A percentile compares a stretch with the other conserved stretches of the same genome.
Evolutionary conservation across 2,329 filamentous ascomycete genomes (phyloP).

Genomic region (Pseudovirgaria hyperparasitica): DNA sequence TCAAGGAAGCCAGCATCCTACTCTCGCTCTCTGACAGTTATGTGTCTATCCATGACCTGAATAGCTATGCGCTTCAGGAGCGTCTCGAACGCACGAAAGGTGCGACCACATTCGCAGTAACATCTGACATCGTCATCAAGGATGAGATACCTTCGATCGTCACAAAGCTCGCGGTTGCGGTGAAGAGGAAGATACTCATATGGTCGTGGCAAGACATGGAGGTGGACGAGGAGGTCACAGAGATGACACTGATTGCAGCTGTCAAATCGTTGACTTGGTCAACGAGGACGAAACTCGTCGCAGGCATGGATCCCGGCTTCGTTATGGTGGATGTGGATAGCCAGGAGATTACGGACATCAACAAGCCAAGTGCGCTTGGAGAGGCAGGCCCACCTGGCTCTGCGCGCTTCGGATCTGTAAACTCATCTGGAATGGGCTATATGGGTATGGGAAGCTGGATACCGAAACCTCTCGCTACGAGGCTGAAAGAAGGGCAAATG

Average conservation of each 20-base stretch:
- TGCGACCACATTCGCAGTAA: conserved; percentile 81
- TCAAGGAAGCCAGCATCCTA: conserved; percentile 87
- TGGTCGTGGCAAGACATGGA: conserved; percentile 98
- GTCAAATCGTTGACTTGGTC: conserved; percentile 89
- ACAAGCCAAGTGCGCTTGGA: conserved; percentile 60
- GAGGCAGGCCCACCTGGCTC: conserved; percentile 51
- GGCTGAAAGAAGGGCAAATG: conserved; percentile 70
- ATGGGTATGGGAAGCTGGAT: conserved; percentile 89
- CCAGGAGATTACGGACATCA: conserved; percentile 63
- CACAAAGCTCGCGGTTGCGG: conserved; percentile 77
- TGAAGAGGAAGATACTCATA: conserved; percentile 77
- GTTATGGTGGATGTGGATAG: conserved; percentile 74
- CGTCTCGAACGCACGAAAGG: conserved; percentile 74
- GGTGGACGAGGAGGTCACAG: conserved; percentile 56
- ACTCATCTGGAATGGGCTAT: conserved; percentile 84
- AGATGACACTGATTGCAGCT: conserved; percentile 68
- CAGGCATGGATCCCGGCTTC: conserved; percentile 84
- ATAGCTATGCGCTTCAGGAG: conserved; percentile 72
- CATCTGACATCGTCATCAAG: conserved; percentile 89
- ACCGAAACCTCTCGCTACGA: conserved; percentile 77
- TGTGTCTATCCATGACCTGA: conserved; percentile 79
- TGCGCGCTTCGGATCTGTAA: conserved; percentile 70
- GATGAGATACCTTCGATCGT: conserved; percentile 92
- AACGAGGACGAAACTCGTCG: conserved; percentile 72
- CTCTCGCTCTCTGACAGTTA: conserved; percentile 84